A percentile compares a stretch with the other conserved stretches of the same genome.
These are phyloP conservation scores for Mimosa pudica DNA, from an alignment of 306 rosid species.

Conservation along the genomic window DNA sequence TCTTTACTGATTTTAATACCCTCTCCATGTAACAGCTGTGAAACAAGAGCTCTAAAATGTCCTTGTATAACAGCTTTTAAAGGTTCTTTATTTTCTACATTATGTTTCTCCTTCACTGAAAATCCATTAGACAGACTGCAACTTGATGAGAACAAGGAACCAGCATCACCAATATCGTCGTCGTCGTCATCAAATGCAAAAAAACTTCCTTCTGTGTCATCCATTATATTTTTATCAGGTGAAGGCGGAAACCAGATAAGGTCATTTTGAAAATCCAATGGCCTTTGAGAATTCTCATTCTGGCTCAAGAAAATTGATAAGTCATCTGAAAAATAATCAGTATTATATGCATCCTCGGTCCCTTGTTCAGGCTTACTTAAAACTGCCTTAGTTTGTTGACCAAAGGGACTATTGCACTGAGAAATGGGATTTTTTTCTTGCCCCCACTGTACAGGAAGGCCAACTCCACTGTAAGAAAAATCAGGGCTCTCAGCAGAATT, in stretches of 20 bases:
- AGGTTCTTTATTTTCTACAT: slow-evolving; percentile 79
- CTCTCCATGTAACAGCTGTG: slow-evolving; percentile 84
- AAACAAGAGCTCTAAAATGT: slow-evolving; percentile 93
- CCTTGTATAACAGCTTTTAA: slow-evolving; percentile 77
- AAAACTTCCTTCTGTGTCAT: slow-evolving; percentile 65
- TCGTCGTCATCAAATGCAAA: slow-evolving; percentile 87
- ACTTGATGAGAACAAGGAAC: slow-evolving; percentile 69
- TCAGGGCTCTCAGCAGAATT: slow-evolving; percentile 77
- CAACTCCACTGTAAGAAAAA: slow-evolving; percentile 61
- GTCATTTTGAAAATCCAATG: slow-evolving; percentile 86
- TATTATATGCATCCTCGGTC: slow-evolving; percentile 61
- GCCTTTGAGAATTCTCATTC: slow-evolving; percentile 56
- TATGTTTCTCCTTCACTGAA: slow-evolving; percentile 73
- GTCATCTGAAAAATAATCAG: slow-evolving; percentile 70
- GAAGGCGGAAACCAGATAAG: slow-evolving; percentile 90
- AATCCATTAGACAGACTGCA: slow-evolving; percentile 71
- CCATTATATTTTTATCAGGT: slow-evolving; percentile 70
- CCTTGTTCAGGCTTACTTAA: slow-evolving; percentile 62
- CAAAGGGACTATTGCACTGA: slow-evolving; percentile 47
- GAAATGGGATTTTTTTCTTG: slow-evolving; percentile 50
- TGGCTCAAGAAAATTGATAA: slow-evolving; percentile 54
- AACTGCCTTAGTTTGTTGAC: slow-evolving; percentile 63
- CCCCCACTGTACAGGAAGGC: slow-evolving; percentile 63
- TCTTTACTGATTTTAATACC: slow-evolving; percentile 64
- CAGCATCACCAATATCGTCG: slow-evolving; percentile 86